phyloP scores from a whole-genome alignment of 1,284 basidiomycete species.

The Ganoderma multipileum region DNA sequence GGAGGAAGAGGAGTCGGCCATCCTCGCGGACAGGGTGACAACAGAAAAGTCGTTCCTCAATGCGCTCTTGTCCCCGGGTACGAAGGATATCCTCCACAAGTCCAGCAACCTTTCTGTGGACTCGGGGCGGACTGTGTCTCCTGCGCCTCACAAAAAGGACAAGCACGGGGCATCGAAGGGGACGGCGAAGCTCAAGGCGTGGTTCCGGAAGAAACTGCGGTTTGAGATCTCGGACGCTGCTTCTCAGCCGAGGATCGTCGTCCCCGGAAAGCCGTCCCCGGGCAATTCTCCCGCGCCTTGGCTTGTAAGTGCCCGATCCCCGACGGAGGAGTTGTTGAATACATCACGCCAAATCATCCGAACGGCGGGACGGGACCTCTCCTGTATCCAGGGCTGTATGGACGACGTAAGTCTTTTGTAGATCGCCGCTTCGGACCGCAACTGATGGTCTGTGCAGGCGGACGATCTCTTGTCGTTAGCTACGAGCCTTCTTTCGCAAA shows the following conservation, averaged over 20 bases:
- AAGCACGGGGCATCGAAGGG: slow-evolving; percentile 35
- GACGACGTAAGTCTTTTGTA: slow-evolving; percentile 42
- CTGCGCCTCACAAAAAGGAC: slow-evolving; percentile 28
- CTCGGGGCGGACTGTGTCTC: slow-evolving; percentile 19
- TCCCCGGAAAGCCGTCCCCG: slow-evolving; percentile 11
- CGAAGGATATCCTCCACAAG: slow-evolving; percentile 25
- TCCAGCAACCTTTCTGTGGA: slow-evolving; percentile 30
- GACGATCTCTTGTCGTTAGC: slow-evolving; percentile 59
- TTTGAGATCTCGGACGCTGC: slow-evolving; percentile 44
- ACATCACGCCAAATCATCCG: slow-evolving; percentile 46
- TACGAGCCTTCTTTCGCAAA: slow-evolving; percentile 57
- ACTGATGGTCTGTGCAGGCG: slow-evolving; percentile 43
- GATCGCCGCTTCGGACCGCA: background rate
- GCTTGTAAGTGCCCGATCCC: background rate
- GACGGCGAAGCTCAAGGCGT: slow-evolving; percentile 60
- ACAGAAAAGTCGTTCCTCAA: slow-evolving; percentile 23
- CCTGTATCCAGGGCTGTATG: slow-evolving; percentile 56
- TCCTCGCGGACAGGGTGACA: slow-evolving; percentile 17
- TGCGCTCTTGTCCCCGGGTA: slow-evolving; percentile 26
- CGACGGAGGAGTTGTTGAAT: slow-evolving; percentile 9
- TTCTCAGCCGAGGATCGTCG: slow-evolving; percentile 39
- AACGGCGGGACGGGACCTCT: slow-evolving; percentile 60
- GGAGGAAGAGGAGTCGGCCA: slow-evolving; percentile 20
- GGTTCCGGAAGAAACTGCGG: slow-evolving; percentile 65
- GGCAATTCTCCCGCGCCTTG: slow-evolving; percentile 9